A percentile compares a stretch with the other conserved stretches of the same genome.
phyloP scores from a whole-genome alignment of 2,329 filamentous ascomycete species.

The Alternaria longipes region DNA sequence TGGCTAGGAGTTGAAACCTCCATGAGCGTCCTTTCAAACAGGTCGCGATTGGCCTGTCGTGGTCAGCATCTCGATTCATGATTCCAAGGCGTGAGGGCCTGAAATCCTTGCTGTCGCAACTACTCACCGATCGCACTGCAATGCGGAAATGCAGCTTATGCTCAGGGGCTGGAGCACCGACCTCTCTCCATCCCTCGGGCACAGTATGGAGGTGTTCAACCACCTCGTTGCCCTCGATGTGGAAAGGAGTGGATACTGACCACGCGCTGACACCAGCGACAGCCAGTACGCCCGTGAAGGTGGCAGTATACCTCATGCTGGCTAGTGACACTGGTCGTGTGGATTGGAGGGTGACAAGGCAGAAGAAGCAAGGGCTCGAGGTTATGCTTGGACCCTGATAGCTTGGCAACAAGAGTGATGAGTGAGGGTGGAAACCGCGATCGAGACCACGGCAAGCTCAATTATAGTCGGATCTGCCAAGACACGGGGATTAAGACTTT shows the following conservation, averaged over 20 bases:
- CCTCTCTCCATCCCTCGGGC: slow-evolving; percentile 49
- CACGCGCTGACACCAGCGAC: slow-evolving; percentile 39
- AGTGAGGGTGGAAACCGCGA: neutral
- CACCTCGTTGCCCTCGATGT: slow-evolving; percentile 37
- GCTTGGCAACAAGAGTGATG: neutral
- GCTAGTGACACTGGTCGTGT: slow-evolving; percentile 3
- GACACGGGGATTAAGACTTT: neutral
- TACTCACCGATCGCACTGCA: slow-evolving; percentile 50
- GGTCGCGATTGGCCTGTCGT: slow-evolving; percentile 57
- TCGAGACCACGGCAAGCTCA: neutral
- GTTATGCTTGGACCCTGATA: neutral
- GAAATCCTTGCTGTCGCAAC: neutral
- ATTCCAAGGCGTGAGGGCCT: neutral
- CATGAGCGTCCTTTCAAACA: slow-evolving; percentile 67
- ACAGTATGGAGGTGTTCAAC: slow-evolving; percentile 46
- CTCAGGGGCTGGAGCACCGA: slow-evolving; percentile 43
- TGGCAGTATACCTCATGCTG: slow-evolving; percentile 42
- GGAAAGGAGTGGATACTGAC: slow-evolving; percentile 28
- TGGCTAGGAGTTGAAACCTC: slow-evolving; percentile 70
- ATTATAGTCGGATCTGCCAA: slow-evolving; percentile 14
- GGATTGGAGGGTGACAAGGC: neutral
- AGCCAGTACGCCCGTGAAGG: slow-evolving; percentile 47
- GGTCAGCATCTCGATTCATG: slow-evolving; percentile 21
- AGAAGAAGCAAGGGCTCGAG: neutral
- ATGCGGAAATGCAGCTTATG: slow-evolving; percentile 51